Conservation (phyloP, 2,329 filamentous ascomycete species). For the Zalaria sp. region DNA sequence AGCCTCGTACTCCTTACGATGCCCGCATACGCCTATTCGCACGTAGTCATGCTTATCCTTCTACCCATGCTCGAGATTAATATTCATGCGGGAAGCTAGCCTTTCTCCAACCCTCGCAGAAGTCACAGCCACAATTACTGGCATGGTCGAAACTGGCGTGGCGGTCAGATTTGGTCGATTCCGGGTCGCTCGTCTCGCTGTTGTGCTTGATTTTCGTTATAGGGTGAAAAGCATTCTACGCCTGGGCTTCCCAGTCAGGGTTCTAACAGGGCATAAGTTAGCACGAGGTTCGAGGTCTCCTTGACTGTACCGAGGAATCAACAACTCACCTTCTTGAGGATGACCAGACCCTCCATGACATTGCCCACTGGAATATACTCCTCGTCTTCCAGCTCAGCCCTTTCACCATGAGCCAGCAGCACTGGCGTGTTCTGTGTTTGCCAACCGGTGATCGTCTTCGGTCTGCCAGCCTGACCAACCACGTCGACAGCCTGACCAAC, state of each 20-base stretch:
- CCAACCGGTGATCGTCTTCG: constrained; percentile 99
- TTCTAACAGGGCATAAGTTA: constrained; percentile 11
- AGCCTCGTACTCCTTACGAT: too few species aligned
- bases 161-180: too few species aligned
- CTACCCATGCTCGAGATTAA: too few species aligned
- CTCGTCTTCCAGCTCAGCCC: constrained; percentile 94
- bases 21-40: too few species aligned
- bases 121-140: too few species aligned
- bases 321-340: constrained; percentile 76
- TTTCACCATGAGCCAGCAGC: constrained; percentile 81
- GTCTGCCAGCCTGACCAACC: constrained; percentile 88
- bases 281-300: not conserved
- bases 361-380: constrained; percentile 87
- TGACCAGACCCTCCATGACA: constrained; percentile 87
- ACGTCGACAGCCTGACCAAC: constrained; percentile 98
- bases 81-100: too few species aligned
- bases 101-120: too few species aligned
- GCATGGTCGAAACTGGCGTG: too few species aligned
- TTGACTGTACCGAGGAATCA: not conserved
- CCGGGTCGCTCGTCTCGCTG: too few species aligned
- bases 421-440: constrained; percentile 99
- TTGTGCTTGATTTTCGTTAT: too few species aligned
- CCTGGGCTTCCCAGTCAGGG: constrained; percentile 15
- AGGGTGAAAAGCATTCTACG: not conserved
- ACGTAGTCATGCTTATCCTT: too few species aligned